Conservation (phyloP, 2,329 filamentous ascomycete species). For the Aspergillus cejpii region DNA sequence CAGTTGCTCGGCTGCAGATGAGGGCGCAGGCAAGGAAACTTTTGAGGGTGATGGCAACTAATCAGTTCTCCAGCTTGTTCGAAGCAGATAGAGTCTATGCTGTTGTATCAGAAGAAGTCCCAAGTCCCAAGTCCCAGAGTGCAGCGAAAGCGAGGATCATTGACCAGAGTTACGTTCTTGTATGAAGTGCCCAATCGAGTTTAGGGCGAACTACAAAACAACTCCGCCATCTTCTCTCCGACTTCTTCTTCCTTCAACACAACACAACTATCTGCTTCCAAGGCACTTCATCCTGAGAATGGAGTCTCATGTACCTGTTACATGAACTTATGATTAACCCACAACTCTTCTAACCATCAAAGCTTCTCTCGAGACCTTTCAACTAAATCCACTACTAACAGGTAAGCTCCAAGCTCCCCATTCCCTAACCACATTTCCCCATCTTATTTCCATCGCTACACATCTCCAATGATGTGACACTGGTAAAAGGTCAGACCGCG, state of each 20-base stretch:
- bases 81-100: background rate
- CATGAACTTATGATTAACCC: background rate
- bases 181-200: conserved; percentile 16
- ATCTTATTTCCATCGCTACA: background rate
- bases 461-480: conserved; percentile 40
- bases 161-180: conserved; percentile 1
- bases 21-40: background rate
- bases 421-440: background rate
- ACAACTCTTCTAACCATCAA: background rate
- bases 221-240: conserved; percentile 3
- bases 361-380: background rate
- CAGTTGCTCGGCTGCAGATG: conserved; percentile 7
- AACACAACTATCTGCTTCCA: background rate
- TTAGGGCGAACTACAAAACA: conserved; percentile 13
- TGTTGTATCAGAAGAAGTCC: too few relatives aligned
- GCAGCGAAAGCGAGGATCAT: background rate
- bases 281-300: too few relatives aligned
- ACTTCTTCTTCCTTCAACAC: background rate
- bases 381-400: background rate
- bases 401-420: conserved; percentile 5
- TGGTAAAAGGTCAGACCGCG: conserved; percentile 45
- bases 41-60: background rate
- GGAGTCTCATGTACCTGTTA: background rate
- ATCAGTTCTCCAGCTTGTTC: background rate
- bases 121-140: background rate